Base-by-base conservation (phyloP, 2,329 filamentous ascomycete genomes). In the Botrytis fabae region DNA sequence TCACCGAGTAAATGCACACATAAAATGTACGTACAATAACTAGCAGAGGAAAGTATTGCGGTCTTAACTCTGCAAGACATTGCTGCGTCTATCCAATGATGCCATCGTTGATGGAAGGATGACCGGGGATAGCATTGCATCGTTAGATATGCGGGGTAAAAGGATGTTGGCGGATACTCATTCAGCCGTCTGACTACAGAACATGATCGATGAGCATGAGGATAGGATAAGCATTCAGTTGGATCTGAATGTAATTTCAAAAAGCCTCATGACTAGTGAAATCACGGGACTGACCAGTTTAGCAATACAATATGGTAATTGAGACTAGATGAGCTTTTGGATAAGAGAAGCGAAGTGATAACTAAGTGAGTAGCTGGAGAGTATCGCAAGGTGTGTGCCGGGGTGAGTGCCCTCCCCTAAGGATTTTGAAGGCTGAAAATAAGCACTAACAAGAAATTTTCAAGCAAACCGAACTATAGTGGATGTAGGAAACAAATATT, bases 391-490 rank as follows among this genome's bases (percentile, higher is more conserved):
- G 42, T 16, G 64, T 59, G 69, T 69, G 57, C 76, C 66, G 73
- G 66, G 44, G 60, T 46, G 66, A 72, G 73, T 76, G 74, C 73
- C 74, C 76, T 69, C 74, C 73, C 54, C 70, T 70, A 69, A 75
- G 73, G 74, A 69, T 73, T 48, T 69, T 74, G 65, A 77, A 75
- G 75, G 74, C 75, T 77, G 78, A 76, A 75, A 72, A 77, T 79
- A 79, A 80, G 78, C 78, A 78, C 78, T 80, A 79, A 72, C 64
- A 74, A 42, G 54, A 69, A 70, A 72, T 32, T 57, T 57, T 57
- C 65, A 42, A 44, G 48, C 35, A 64, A 73, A 28, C 51, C 60
- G 25, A 57, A 44, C 4, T 44, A 72, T 28, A 42, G 44, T 51
- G 42, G 60, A 38, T 57, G 14, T 42, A 25, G 18, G n/a, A 70